Evolutionary conservation across 345 rosid species (phyloP), one percentile per base, ranked within the genome.

Genomic region (Lepidium didymum): DNA sequence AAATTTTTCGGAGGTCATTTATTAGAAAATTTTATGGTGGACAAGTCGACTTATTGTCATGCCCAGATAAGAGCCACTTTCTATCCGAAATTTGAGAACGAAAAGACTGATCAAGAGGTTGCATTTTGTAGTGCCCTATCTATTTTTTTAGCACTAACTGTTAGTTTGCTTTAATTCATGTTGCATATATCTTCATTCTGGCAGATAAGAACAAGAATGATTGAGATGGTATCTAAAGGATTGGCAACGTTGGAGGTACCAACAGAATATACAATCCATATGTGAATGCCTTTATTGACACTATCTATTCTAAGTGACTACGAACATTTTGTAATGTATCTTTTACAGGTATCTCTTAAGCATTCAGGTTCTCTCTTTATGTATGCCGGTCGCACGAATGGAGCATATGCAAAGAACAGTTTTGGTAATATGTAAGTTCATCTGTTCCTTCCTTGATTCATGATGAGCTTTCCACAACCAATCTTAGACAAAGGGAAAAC

Each of bases 391-490:
- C 75, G 80, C 52, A 79, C 73, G 45, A 97, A 97, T 58, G 99
- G 99, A 75, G 97, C 99, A 52, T 93, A 91, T 91, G 99, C 99
- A 75, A 93, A 93, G 82, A 93, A 93, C 78, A 93, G 99, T 83
- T 93, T 82, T 71, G 99, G 97, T 40, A 93, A 93, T 68, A 81
- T 91, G 99, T 93, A 88, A 47, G 92, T 35, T 75, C 23, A 64
- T 27, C 35, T 74, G 8, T 40, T 56, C 45, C 35, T 50, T 51
- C 46, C 37, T 33, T 33, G 44, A 31, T 56, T 15, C 14, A 27
- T 66, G 53, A 31, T 14, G 56, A 41, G 56, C 27, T 37, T 41
- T 46, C 33, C 53, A 49, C 27, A 49, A 8, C n/a, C 23, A 49
- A 56, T 38, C 58, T 47, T 38, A 56, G 70, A 46, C 35, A 55